Evolutionary conservation across 2,329 filamentous ascomycete genomes (phyloP).

Genomic region (Alternaria viburni): DNA sequence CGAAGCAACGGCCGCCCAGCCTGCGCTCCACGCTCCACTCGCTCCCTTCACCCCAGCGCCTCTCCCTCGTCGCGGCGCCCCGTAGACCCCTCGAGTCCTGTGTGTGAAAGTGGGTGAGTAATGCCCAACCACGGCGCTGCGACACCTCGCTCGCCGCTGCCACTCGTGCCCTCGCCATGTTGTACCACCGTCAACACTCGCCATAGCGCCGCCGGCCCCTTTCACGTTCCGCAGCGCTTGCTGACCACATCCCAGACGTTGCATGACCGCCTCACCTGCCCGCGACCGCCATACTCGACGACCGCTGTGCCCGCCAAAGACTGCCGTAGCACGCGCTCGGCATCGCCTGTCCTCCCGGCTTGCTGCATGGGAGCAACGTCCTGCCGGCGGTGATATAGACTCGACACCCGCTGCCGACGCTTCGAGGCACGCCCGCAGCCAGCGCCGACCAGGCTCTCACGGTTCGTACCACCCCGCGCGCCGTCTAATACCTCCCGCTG

Average conservation of each 20-base stretch:
- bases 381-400: conserved; percentile 25
- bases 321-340: conserved; percentile 30
- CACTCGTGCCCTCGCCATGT: conserved; percentile 40
- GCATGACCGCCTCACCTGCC: conserved; percentile 25
- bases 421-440: conserved; percentile 41
- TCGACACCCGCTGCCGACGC: conserved; percentile 36
- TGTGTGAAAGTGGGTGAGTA: conserved; percentile 34
- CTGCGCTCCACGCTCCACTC: conserved; percentile 4
- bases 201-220: conserved; percentile 35
- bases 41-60: not conserved
- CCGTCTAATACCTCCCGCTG: conserved; percentile 27
- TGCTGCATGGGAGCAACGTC: conserved; percentile 28
- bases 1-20: conserved; percentile 25
- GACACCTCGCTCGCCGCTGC: conserved; percentile 41
- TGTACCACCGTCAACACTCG: conserved; percentile 44
- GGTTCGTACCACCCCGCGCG: conserved; percentile 44
- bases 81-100: not conserved
- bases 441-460: conserved; percentile 33
- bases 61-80: not conserved
- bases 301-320: not conserved
- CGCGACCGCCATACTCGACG: conserved; percentile 11
- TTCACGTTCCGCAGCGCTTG: conserved; percentile 33
- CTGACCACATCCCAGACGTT: conserved; percentile 40
- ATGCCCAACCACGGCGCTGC: conserved; percentile 23
- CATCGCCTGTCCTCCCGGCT: conserved; percentile 17